These are phyloP conservation scores for Trypethelium eluteriae DNA, from an alignment of 495 filamentous ascomycete genomes.

Conservation along the genomic window DNA sequence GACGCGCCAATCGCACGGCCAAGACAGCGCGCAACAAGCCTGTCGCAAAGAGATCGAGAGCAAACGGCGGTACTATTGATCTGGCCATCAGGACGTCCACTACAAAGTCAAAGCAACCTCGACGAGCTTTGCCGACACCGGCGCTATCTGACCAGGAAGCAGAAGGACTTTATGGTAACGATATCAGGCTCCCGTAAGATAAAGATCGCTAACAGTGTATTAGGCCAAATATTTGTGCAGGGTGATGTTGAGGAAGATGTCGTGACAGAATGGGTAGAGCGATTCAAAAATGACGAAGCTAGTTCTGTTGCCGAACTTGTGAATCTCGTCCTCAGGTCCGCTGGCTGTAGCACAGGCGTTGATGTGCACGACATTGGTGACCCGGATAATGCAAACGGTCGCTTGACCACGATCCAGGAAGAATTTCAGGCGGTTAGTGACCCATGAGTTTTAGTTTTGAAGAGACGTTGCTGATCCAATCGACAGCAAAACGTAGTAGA, in stretches of 20 bases:
- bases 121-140: constrained; percentile 18
- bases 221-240: constrained; percentile 76
- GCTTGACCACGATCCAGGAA: constrained; percentile 68
- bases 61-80: constrained; percentile 28
- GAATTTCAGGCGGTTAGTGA: constrained; percentile 60
- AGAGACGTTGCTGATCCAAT: constrained; percentile 26
- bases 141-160: constrained; percentile 38
- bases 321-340: constrained; percentile 77
- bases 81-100: constrained; percentile 39
- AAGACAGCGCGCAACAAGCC: constrained; percentile 46
- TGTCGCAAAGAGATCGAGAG: constrained; percentile 58
- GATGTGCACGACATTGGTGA: constrained; percentile 74
- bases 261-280: constrained; percentile 70
- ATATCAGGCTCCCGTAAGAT: not conserved
- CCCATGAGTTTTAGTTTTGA: not conserved
- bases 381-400: constrained; percentile 65
- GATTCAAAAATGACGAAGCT: constrained; percentile 60
- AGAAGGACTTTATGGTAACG: constrained; percentile 67
- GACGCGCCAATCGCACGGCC: constrained; percentile 41
- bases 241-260: constrained; percentile 61
- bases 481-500: constrained; percentile 65
- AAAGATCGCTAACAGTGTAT: constrained; percentile 5
- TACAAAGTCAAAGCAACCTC: constrained; percentile 41
- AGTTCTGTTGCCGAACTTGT: constrained; percentile 72
- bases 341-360: constrained; percentile 70